Conservation (phyloP, 2,329 filamentous ascomycete genomes). For the Nemania serpens region DNA sequence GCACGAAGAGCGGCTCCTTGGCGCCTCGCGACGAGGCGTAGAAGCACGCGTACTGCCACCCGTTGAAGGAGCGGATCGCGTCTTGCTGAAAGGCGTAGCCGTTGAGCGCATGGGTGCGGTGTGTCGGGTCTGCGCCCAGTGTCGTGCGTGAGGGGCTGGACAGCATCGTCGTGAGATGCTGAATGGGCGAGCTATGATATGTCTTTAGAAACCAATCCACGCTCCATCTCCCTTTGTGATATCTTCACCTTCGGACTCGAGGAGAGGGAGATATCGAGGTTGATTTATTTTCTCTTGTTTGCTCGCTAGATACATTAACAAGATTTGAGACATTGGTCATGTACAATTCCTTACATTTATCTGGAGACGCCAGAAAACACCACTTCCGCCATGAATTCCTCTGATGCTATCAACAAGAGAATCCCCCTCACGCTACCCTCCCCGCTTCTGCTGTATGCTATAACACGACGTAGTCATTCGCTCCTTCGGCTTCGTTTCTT, state of each 20-base stretch:
- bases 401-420: no score
- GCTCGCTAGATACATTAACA: no score
- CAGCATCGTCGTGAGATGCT: constrained; percentile 32
- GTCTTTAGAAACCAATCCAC: no score
- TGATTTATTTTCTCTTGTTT: not conserved
- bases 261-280: not conserved
- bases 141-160: constrained; percentile 40
- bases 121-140: constrained; percentile 44
- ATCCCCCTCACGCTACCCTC: no score
- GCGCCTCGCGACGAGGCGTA: constrained; percentile 41
- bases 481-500: not conserved
- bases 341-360: not conserved
- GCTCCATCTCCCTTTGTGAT: not conserved
- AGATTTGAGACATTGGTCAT: not conserved
- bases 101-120: constrained; percentile 48
- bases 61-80: constrained; percentile 50
- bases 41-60: constrained; percentile 56
- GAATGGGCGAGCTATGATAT: not conserved
- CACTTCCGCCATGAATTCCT: not conserved
- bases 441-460: not conserved
- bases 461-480: not conserved
- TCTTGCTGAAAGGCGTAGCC: constrained; percentile 56
- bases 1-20: constrained; percentile 48
- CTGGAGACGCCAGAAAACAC: not conserved
- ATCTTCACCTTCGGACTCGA: not conserved